Evolutionary conservation across 805 yeast genomes (phyloP), one percentile per base, ranked within the genome.

Genomic region (Wickerhamomyces kurtzmanii): DNA sequence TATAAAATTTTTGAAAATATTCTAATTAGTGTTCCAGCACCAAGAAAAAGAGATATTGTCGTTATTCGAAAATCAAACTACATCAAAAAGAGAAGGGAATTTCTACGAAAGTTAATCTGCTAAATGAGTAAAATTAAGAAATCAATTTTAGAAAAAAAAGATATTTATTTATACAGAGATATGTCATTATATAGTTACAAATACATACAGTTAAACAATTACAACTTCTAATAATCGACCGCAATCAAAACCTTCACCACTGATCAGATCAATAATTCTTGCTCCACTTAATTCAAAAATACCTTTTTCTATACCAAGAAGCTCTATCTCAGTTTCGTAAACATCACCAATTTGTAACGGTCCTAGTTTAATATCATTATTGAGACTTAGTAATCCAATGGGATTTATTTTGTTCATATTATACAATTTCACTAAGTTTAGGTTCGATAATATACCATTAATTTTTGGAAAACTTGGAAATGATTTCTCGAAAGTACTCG

Each of bases 191-290:
- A 11, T 6, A 11, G 8, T 22, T 4, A 6, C 23, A 6, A 11
- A 24, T n/a, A 16, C 17, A 22, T 15, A 22, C 28, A 28, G 33
- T 23, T 43, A 46, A 14, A 46, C 43, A 6, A 81, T 84, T 31
- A 75, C 64, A 2, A 82, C 80, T 40, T 80, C 86, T 20, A 82
- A 57, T 29, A 81, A 53, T 32, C 71, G 66, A 1, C 85, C 86
- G 45, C 82, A 76, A 35, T 75, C 86, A 36, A 75, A 62, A 2
- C 72, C 67, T 31, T 80, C 87, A 4, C 87, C 84, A 12, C 74
- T 64, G 20, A 48, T 43, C 8, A 72, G 55, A 42, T 82, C 93
- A 26, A 75, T 63, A 10, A 83, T 58, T 32, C 68, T 68, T n/a
- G 79, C 63, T 3, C 82, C 85, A 30, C 68, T 73, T 13, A 83